phyloP scores from a whole-genome alignment of 2,329 filamentous ascomycete genomes.

The Catunica adiposa region DNA sequence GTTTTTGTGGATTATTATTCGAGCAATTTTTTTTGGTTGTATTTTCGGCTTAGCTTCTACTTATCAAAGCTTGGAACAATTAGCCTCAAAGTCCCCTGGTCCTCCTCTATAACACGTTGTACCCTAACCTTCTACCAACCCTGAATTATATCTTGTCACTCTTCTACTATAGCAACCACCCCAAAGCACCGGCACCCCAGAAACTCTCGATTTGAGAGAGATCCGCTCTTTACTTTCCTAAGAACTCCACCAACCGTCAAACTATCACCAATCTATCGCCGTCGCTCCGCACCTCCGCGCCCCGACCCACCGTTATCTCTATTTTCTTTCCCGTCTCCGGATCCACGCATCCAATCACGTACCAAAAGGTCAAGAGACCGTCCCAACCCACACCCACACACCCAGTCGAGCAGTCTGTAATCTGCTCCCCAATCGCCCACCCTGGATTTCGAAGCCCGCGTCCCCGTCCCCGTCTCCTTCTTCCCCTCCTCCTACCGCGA shows the following conservation, averaged over 20 bases:
- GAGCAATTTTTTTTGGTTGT: neutral
- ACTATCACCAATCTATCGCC: neutral
- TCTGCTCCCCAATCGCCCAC: constrained; percentile 54
- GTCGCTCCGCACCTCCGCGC: neutral
- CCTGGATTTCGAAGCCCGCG: constrained; percentile 99
- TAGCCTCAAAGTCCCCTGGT: neutral
- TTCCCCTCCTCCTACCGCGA: constrained; percentile 94
- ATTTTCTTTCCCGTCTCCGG: neutral
- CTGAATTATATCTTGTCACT: neutral
- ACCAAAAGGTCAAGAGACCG: neutral
- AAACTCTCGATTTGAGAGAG: neutral
- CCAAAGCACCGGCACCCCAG: neutral
- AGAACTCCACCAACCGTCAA: neutral
- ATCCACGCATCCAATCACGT: neutral
- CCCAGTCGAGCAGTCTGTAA: neutral
- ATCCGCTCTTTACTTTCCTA: neutral
- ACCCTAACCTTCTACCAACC: neutral
- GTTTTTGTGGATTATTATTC: neutral
- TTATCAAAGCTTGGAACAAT: neutral
- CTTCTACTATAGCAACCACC: neutral
- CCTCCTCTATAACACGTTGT: too few species aligned
- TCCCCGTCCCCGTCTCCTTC: constrained; percentile 99
- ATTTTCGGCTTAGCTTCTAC: neutral
- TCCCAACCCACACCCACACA: neutral
- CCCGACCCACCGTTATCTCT: neutral